phyloP scores from a whole-genome alignment of 2,329 filamentous ascomycete species.

The Fusarium sp. region DNA sequence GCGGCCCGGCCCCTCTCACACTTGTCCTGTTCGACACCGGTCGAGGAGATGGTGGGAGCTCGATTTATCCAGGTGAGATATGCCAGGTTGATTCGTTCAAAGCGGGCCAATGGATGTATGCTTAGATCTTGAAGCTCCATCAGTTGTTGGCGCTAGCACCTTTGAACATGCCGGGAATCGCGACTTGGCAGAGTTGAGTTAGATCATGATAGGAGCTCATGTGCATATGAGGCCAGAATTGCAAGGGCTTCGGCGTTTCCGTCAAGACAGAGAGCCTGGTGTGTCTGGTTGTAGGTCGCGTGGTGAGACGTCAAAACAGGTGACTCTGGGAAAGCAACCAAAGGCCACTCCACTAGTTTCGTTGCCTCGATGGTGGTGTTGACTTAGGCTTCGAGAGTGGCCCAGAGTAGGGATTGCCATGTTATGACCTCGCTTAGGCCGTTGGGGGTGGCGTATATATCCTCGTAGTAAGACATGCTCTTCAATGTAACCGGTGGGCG shows the following conservation, averaged over 20 bases:
- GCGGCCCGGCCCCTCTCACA: conserved; percentile 28
- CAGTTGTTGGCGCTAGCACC: conserved; percentile 37
- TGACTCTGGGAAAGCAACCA: conserved; percentile 6
- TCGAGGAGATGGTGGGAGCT: conserved; percentile 5
- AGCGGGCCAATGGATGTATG: conserved; percentile 26
- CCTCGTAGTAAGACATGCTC: not conserved
- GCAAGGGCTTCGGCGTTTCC: conserved; percentile 14
- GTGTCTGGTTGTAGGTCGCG: conserved; percentile 6
- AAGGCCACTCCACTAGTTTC: not conserved
- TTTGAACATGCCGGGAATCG: conserved; percentile 5
- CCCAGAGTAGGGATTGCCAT: not conserved
- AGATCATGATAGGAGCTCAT: not conserved
- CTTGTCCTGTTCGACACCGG: conserved; percentile 22
- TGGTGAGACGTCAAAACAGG: conserved; percentile 4
- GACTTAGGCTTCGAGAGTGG: not conserved
- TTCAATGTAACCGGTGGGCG: conserved; percentile 20
- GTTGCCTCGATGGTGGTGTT: conserved; percentile 11
- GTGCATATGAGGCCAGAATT: conserved; percentile 30
- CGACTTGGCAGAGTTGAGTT: conserved; percentile 15
- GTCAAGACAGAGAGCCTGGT: not conserved
- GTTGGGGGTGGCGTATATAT: conserved; percentile 24
- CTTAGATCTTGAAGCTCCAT: conserved; percentile 21
- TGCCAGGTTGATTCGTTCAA: conserved; percentile 5
- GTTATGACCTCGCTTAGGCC: not conserved
- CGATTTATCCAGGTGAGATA: conserved; percentile 12